Base-by-base conservation (phyloP, 1,284 basidiomycete species). In the Porphyrellus sp. region DNA sequence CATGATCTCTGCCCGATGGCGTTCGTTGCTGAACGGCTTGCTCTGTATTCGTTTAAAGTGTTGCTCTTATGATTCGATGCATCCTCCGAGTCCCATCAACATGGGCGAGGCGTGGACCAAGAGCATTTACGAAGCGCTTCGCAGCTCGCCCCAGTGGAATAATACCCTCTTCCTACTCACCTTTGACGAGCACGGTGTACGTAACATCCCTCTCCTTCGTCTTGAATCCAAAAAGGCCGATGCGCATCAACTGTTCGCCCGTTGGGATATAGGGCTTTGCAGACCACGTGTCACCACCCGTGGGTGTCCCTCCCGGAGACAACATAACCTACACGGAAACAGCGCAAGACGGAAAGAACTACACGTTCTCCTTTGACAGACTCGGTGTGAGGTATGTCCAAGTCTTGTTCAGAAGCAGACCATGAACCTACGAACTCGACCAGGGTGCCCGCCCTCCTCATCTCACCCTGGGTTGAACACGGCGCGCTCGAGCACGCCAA, bases 381-480 rank as follows among this genome's bases (percentile, higher is more conserved):
- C 61, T 64, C 1, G 64, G 62, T 15, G 9, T 64, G 8, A 58
- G 64, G 64, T 63, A 47, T 6, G 58, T 59, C 21, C 2, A 11
- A 30, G 1, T 1, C 25, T 12, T 15, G 3, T 3, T n/a, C 18
- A n/a, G n/a, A n/a, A n/a, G n/a, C n/a, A n/a, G n/a, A n/a, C n/a
- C n/a, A n/a, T n/a, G n/a, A n/a, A n/a, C n/a, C n/a, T n/a, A n/a
- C n/a, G 5, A 23, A 18, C 0, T 18, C 8, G 12, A n/a, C 49
- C 8, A 60, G 59, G 23, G 52, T 61, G 1, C 62, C 62, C 1
- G 12, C 64, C 25, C 44, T 63, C n/a, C 48, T 59, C 24, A 52
- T 64, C 49, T 64, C 62, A 1, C 62, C 62, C 1, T 67, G 65
- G 62, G 61, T 64, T 18, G n/a, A 57, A 20, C 53, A 65, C 30